A percentile compares a stretch with the other conserved stretches of the same genome.
Conservation (phyloP, 2,329 filamentous ascomycete species). For the Sclerotinia glacialis region DNA sequence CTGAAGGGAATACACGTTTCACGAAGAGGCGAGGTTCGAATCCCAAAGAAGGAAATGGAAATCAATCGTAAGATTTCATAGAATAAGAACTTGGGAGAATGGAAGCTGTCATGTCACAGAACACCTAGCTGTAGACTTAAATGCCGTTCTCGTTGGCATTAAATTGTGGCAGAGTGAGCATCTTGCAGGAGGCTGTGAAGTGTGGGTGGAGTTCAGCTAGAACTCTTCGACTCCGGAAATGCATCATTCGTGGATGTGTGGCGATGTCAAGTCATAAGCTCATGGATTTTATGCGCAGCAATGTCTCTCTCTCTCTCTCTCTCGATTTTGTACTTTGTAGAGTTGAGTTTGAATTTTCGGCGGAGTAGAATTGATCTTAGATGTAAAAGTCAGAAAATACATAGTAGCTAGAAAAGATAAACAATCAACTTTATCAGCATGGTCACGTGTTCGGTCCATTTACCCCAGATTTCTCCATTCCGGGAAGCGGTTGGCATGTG, state of each 20-base stretch:
- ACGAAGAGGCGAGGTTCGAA: slow-evolving; percentile 6
- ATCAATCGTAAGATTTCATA: not conserved
- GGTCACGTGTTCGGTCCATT: not conserved
- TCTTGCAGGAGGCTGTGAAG: slow-evolving; percentile 14
- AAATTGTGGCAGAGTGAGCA: slow-evolving; percentile 10
- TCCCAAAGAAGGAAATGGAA: slow-evolving; percentile 2
- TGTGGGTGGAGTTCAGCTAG: not conserved
- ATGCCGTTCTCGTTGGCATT: not conserved
- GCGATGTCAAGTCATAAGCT: not conserved
- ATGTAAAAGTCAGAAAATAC: not conserved
- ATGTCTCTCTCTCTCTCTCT: too few relatives aligned
- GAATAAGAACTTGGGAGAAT: too few relatives aligned
- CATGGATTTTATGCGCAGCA: not conserved
- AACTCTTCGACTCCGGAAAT: not conserved
- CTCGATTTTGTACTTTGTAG: not conserved
- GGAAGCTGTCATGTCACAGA: not conserved
- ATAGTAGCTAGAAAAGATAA: not conserved
- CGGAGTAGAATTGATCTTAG: not conserved
- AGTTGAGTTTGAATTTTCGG: not conserved
- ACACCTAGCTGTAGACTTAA: not conserved
- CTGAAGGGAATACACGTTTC: not conserved
- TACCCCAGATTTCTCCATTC: slow-evolving; percentile 21
- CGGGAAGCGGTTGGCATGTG: slow-evolving; percentile 17
- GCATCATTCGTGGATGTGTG: slow-evolving; percentile 12
- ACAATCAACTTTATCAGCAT: not conserved